A percentile compares a stretch with the other conserved stretches of the same genome.
Conservation (phyloP, 306 rosid species). For the Astragalus membranaceus region DNA sequence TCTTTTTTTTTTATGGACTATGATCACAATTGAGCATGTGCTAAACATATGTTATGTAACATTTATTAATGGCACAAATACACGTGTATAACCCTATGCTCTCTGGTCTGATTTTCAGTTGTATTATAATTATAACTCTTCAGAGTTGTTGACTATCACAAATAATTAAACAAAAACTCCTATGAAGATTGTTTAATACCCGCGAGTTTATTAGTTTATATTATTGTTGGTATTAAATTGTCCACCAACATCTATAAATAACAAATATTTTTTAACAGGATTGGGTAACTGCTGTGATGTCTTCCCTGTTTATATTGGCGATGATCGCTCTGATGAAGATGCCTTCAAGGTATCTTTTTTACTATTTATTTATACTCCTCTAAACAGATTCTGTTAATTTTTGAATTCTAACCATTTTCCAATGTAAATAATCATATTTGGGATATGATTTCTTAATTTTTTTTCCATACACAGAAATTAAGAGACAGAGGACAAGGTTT, state of each 20-base stretch:
- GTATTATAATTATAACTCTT: background rate
- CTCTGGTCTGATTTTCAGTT: background rate
- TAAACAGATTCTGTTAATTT: background rate
- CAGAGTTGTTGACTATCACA: background rate
- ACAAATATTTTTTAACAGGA: constrained; percentile 35
- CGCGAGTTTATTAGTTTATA: background rate
- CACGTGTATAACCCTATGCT: background rate
- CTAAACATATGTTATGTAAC: background rate
- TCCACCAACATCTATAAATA: background rate
- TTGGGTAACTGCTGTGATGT: constrained; percentile 64
- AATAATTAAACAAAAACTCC: background rate
- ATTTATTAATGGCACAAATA: background rate
- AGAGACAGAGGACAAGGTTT: constrained; percentile 87
- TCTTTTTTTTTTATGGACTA: background rate
- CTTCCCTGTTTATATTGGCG: constrained; percentile 82
- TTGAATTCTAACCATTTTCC: background rate
- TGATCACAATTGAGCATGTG: constrained; percentile 4
- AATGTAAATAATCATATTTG: background rate
- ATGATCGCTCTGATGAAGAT: constrained; percentile 82
- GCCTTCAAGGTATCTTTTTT: constrained; percentile 71
- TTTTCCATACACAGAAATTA: constrained; percentile 35
- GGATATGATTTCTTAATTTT: background rate
- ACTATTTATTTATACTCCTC: background rate
- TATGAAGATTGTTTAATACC: background rate
- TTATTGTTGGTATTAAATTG: background rate